phyloP scores from a whole-genome alignment of 192 early-diverging fungal genomes.

The Backusella luteola region DNA sequence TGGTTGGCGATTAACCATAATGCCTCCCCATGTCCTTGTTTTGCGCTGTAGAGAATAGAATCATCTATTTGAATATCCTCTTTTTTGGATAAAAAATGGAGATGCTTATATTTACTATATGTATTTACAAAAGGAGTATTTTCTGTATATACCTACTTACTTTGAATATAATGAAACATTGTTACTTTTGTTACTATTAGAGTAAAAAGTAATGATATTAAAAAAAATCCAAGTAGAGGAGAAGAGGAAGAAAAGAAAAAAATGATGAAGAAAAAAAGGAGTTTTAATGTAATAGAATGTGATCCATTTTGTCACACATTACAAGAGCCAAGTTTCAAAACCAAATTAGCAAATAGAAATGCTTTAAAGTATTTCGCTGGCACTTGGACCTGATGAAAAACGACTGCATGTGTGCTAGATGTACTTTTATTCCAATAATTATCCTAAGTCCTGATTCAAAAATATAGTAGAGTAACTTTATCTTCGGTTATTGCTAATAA shows the following conservation, averaged over 20 bases:
- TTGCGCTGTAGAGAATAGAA: neutral
- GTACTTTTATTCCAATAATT: too few species aligned
- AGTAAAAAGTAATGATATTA: neutral
- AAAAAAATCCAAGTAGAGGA: neutral
- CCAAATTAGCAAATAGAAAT: neutral
- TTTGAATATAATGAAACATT: neutral
- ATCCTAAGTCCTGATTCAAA: too few species aligned
- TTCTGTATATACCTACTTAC: neutral
- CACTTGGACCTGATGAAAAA: neutral
- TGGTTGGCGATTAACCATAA: neutral
- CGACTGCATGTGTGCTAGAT: neutral
- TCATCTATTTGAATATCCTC: constrained; percentile 2
- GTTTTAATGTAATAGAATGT: neutral
- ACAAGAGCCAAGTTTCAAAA: neutral
- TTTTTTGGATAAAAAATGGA: neutral
- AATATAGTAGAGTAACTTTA: too few species aligned
- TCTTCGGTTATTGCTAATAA: too few species aligned
- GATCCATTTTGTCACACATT: neutral
- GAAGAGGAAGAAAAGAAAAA: neutral
- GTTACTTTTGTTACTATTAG: neutral
- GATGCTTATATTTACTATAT: neutral
- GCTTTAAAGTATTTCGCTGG: neutral
- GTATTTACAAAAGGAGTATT: neutral
- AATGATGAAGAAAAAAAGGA: neutral
- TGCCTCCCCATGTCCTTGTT: neutral